phyloP scores from a whole-genome alignment of 1,139 yeast species.

The Yamadazyma diospyri region DNA sequence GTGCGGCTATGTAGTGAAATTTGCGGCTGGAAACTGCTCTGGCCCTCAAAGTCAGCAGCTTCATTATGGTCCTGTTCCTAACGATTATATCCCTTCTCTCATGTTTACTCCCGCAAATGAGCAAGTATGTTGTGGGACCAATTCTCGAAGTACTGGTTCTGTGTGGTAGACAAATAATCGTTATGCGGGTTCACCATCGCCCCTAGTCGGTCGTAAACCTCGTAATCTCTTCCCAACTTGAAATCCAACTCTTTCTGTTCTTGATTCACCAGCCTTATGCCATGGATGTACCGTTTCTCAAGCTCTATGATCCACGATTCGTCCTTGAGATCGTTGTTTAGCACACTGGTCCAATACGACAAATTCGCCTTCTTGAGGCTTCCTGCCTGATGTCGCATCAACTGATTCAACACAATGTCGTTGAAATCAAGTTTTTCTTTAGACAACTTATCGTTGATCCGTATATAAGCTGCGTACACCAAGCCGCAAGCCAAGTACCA shows the following conservation, averaged over 20 bases:
- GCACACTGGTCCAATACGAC: slow-evolving; percentile 48
- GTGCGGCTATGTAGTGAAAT: too few species aligned
- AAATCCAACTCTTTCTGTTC: slow-evolving; percentile 27
- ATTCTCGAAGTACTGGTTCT: slow-evolving; percentile 27
- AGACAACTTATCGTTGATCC: slow-evolving; percentile 49
- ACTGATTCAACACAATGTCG: slow-evolving; percentile 43
- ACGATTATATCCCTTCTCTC: background rate
- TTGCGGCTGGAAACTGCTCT: too few species aligned
- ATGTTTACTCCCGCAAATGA: background rate
- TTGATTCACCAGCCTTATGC: slow-evolving; percentile 19
- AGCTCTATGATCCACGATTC: slow-evolving; percentile 53
- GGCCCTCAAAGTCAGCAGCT: too few species aligned
- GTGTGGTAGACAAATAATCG: slow-evolving; percentile 26
- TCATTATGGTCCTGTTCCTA: too few species aligned
- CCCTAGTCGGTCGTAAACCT: slow-evolving; percentile 29
- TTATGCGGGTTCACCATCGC: slow-evolving; percentile 35
- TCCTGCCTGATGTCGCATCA: slow-evolving; percentile 53
- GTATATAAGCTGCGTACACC: slow-evolving; percentile 53
- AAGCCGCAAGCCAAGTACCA: slow-evolving; percentile 72
- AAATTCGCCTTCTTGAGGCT: slow-evolving; percentile 47
- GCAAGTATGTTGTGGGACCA: slow-evolving; percentile 23
- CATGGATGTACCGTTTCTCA: slow-evolving; percentile 37
- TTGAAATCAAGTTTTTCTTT: slow-evolving; percentile 46
- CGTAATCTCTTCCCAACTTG: slow-evolving; percentile 33
- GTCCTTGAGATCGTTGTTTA: slow-evolving; percentile 49